phyloP scores from a whole-genome alignment of 192 early-diverging fungal species.

The Backusella australiensis region DNA sequence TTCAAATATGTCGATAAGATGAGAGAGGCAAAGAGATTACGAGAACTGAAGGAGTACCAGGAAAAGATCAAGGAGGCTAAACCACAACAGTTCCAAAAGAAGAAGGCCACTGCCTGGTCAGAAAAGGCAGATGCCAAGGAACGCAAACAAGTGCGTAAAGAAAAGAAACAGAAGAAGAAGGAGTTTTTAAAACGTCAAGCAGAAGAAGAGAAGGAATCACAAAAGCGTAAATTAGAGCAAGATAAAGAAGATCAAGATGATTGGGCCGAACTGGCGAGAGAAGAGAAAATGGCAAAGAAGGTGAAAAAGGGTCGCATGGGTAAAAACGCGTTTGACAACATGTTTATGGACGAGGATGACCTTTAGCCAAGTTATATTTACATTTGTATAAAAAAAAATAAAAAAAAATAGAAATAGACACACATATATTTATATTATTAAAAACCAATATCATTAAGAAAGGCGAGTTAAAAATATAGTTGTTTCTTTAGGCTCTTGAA shows the following conservation, averaged over 20 bases:
- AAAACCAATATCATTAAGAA: background rate
- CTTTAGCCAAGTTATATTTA: background rate
- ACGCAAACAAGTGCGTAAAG: conserved; percentile 56
- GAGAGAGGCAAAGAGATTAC: conserved; percentile 64
- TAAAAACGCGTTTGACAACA: conserved; percentile 45
- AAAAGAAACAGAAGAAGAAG: conserved; percentile 64
- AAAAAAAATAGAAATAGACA: background rate
- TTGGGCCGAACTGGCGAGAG: conserved; percentile 60
- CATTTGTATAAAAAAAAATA: background rate
- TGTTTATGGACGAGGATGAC: conserved; percentile 29
- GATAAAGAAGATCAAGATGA: conserved; percentile 46
- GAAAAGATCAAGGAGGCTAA: background rate
- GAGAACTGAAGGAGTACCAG: conserved; percentile 44
- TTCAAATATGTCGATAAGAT: conserved; percentile 71
- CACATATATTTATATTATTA: background rate
- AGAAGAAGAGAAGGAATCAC: conserved; percentile 21
- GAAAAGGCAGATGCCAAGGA: conserved; percentile 67
- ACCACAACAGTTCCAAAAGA: conserved; percentile 1
- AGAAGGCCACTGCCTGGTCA: conserved; percentile 59
- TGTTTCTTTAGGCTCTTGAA: background rate
- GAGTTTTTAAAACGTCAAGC: conserved; percentile 41
- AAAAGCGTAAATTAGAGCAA: conserved; percentile 23
- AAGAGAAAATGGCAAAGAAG: conserved; percentile 61
- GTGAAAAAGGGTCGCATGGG: conserved; percentile 51
- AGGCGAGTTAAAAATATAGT: background rate